phyloP scores from a whole-genome alignment of 305 asterid species.

The Galium porrigens region DNA sequence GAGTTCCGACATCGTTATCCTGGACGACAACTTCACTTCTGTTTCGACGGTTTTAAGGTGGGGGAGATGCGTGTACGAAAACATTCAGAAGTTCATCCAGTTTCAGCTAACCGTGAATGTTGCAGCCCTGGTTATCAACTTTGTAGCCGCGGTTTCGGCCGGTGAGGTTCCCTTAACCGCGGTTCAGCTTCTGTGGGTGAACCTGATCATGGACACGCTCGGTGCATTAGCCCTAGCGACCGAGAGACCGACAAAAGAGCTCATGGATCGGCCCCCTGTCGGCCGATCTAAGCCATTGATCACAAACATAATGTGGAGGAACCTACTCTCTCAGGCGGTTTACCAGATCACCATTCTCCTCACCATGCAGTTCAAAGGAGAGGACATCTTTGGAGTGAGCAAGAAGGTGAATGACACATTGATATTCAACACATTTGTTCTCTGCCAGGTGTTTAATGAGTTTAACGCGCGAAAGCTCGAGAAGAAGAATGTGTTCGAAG shows the following conservation, averaged over 20 bases:
- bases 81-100: conserved; percentile 41
- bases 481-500: conserved; percentile 50
- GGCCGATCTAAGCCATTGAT: conserved; percentile 41
- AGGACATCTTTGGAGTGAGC: conserved; percentile 24
- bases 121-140: conserved; percentile 48
- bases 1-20: conserved; percentile 42
- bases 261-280: conserved; percentile 40
- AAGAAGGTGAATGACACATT: conserved; percentile 37
- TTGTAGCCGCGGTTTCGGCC: conserved; percentile 47
- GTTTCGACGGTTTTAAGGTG: conserved; percentile 34
- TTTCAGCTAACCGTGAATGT: conserved; percentile 51
- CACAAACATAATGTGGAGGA: conserved; percentile 58
- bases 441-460: conserved; percentile 62
- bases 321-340: conserved; percentile 34
- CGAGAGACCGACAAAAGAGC: conserved; percentile 42
- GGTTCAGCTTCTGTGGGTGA: conserved; percentile 61
- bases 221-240: conserved; percentile 58
- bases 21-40: conserved; percentile 38
- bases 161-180: conserved; percentile 51
- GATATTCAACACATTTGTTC: conserved; percentile 47
- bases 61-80: conserved; percentile 48
- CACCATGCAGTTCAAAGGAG: conserved; percentile 38
- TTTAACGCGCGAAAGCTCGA: conserved; percentile 49
- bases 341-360: conserved; percentile 41
- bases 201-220: conserved; percentile 53